Evolutionary conservation across 1,284 basidiomycete species (phyloP).

Genomic region (Cutaneotrichosporon curvatum): DNA sequence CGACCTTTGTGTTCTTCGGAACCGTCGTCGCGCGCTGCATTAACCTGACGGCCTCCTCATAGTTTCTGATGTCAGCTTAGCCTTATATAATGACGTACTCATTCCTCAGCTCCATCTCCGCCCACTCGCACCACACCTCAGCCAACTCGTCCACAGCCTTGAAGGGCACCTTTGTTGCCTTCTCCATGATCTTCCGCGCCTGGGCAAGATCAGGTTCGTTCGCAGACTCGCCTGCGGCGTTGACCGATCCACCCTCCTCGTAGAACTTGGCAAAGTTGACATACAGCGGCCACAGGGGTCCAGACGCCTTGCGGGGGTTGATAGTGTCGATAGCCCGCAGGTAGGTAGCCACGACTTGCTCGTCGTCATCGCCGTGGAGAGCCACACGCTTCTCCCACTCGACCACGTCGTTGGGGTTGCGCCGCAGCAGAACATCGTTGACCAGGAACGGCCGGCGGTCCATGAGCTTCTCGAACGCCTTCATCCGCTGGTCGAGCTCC

Average conservation of each 20-base stretch:
- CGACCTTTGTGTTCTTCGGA: slow-evolving; percentile 82
- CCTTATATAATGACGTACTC: slow-evolving; percentile 56
- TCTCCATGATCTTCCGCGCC: slow-evolving; percentile 87
- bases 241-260: slow-evolving; percentile 76
- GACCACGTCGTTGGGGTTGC: slow-evolving; percentile 96
- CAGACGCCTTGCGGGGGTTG: slow-evolving; percentile 80
- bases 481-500: slow-evolving; percentile 84
- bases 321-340: slow-evolving; percentile 81
- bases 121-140: slow-evolving; percentile 99
- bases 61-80: slow-evolving; percentile 60
- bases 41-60: slow-evolving; percentile 85
- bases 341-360: slow-evolving; percentile 90
- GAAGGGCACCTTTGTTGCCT: slow-evolving; percentile 84
- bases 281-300: slow-evolving; percentile 83
- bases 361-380: slow-evolving; percentile 85
- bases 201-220: slow-evolving; percentile 75
- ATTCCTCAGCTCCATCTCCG: slow-evolving; percentile 93
- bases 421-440: slow-evolving; percentile 86
- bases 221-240: slow-evolving; percentile 51
- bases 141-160: slow-evolving; percentile 95
- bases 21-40: slow-evolving; percentile 92
- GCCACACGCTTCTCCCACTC: slow-evolving; percentile 99
- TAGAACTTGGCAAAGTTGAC: slow-evolving; percentile 97
- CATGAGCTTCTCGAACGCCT: slow-evolving; percentile 88
- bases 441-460: slow-evolving; percentile 92